These are phyloP conservation scores for Leccinum fibrillosum DNA, from an alignment of 768 basidiomycete species.

Conservation along the genomic window DNA sequence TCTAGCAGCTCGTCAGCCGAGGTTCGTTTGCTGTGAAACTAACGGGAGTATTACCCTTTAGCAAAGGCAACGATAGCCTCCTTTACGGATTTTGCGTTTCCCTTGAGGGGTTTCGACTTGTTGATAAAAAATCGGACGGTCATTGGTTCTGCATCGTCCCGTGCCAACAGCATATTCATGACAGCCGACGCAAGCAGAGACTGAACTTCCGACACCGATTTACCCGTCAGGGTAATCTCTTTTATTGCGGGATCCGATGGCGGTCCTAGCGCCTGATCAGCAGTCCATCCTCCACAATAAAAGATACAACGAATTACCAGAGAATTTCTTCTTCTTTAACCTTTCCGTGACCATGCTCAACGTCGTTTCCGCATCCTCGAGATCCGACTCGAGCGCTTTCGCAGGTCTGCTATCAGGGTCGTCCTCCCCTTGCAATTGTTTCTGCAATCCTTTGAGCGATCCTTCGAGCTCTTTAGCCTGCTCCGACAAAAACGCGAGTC, in stretches of 20 bases:
- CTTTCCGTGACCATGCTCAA: slow-evolving; percentile 11
- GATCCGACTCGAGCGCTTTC: slow-evolving; percentile 11
- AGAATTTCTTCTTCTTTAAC: slow-evolving; percentile 19
- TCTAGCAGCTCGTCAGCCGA: slow-evolving; percentile 15
- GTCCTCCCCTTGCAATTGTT: slow-evolving; percentile 1
- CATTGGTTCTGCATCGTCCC: slow-evolving; percentile 18
- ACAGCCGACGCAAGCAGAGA: slow-evolving; percentile 5
- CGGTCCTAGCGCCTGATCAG: slow-evolving; percentile 13
- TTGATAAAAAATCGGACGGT: slow-evolving; percentile 1
- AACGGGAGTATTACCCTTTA: slow-evolving; percentile 11
- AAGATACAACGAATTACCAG: slow-evolving; percentile 6
- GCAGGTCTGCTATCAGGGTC: background rate
- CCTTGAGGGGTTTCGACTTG: background rate
- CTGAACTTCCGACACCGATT: slow-evolving; percentile 2
- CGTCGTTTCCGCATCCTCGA: slow-evolving; percentile 15
- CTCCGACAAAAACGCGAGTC: slow-evolving; percentile 15
- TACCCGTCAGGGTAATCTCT: slow-evolving; percentile 2
- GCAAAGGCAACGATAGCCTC: slow-evolving; percentile 9
- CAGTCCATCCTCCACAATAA: background rate
- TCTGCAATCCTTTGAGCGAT: background rate
- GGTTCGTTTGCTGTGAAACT: background rate
- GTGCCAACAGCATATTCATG: slow-evolving; percentile 6
- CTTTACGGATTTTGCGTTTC: slow-evolving; percentile 2
- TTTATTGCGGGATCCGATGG: background rate
- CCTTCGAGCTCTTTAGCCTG: slow-evolving; percentile 17